phyloP scores from a whole-genome alignment of 495 filamentous ascomycete genomes.

The Hypoxylon lienhwacheense region DNA sequence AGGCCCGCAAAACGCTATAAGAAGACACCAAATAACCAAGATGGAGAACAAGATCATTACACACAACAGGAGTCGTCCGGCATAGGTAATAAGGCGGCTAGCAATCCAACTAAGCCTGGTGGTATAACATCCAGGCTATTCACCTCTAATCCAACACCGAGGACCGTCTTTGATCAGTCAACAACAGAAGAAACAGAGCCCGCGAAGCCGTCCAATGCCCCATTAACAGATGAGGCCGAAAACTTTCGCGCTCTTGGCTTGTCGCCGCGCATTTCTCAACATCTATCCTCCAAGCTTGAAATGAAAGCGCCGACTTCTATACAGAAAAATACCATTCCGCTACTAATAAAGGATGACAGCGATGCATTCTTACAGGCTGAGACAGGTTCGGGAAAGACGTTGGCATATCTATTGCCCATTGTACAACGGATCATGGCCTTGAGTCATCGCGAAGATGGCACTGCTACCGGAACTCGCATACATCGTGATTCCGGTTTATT shows the following conservation, averaged over 20 bases:
- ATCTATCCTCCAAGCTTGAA: conserved; percentile 81
- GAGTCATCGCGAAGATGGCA: conserved; percentile 56
- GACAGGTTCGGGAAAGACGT: conserved; percentile 94
- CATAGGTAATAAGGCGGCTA: conserved; percentile 22
- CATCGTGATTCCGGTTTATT: conserved; percentile 87
- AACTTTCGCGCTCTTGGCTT: conserved; percentile 84
- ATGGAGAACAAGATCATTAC: conserved; percentile 23
- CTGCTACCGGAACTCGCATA: conserved; percentile 50
- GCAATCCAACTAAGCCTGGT: conserved; percentile 42
- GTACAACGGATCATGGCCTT: conserved; percentile 83
- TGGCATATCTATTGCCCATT: conserved; percentile 90
- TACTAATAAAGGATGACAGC: conserved; percentile 75
- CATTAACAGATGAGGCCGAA: conserved; percentile 75
- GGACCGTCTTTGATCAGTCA: conserved; percentile 53
- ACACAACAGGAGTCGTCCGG: conserved; percentile 17
- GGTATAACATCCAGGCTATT: conserved; percentile 85
- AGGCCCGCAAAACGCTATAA: conserved; percentile 50
- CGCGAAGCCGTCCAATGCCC: conserved; percentile 89
- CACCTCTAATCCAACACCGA: conserved; percentile 76
- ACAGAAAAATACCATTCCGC: conserved; percentile 81
- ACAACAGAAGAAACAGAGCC: conserved; percentile 55
- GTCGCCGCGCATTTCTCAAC: conserved; percentile 73
- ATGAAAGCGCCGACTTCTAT: conserved; percentile 92
- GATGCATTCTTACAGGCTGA: conserved; percentile 98
- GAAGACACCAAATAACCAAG: conserved; percentile 36